phyloP scores from a whole-genome alignment of 2,329 filamentous ascomycete genomes.

The Colletotrichum plurivorum region DNA sequence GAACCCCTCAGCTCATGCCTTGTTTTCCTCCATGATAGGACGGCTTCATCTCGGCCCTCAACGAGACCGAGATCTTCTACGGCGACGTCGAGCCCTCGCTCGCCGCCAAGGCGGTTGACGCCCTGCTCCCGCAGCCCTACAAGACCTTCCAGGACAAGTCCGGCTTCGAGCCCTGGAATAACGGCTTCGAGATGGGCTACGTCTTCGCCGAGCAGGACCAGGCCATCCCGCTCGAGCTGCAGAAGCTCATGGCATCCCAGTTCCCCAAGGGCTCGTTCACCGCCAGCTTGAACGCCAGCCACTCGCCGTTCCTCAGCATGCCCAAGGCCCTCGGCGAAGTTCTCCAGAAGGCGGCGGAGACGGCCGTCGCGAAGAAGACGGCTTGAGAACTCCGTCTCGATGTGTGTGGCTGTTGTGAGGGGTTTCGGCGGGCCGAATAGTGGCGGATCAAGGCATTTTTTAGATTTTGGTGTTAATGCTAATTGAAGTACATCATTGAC shows the following conservation, averaged over 20 bases:
- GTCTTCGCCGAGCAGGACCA: slow-evolving; percentile 45
- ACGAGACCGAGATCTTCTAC: slow-evolving; percentile 41
- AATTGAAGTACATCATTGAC: no score
- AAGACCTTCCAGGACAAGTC: slow-evolving; percentile 42
- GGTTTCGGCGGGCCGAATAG: no score
- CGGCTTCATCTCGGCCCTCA: slow-evolving; percentile 10
- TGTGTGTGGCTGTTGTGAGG: no score
- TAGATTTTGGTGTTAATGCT: no score
- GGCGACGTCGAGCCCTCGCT: slow-evolving; percentile 41
- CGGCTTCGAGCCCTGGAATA: slow-evolving; percentile 46
- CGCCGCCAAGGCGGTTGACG: slow-evolving; percentile 35
- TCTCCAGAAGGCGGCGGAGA: slow-evolving; percentile 11
- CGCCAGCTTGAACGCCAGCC: slow-evolving; percentile 8
- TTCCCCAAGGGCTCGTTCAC: slow-evolving; percentile 44
- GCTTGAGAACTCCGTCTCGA: neutral
- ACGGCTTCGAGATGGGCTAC: slow-evolving; percentile 45
- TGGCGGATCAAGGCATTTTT: no score
- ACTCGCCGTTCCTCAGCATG: slow-evolving; percentile 32
- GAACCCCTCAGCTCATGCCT: slow-evolving; percentile 23
- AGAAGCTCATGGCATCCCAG: slow-evolving; percentile 45
- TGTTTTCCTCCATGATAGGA: slow-evolving; percentile 11
- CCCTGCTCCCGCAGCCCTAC: slow-evolving; percentile 6
- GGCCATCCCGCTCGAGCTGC: slow-evolving; percentile 40
- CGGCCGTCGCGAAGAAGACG: slow-evolving; percentile 8
- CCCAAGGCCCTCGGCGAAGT: slow-evolving; percentile 18